Conservation (phyloP, 108 stramenopile genomes). For the Cylindrotheca fusiformis region DNA sequence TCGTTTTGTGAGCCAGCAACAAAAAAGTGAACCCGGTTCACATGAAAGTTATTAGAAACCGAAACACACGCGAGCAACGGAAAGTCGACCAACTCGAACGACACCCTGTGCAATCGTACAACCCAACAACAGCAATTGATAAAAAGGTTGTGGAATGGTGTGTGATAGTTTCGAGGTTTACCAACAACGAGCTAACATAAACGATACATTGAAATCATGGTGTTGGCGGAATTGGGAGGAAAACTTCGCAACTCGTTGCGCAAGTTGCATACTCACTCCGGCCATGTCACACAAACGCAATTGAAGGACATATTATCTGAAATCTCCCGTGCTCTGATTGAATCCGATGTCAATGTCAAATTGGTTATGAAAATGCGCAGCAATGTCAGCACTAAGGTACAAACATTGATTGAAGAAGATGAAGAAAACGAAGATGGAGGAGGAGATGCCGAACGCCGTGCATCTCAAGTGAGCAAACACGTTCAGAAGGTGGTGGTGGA, state of each 20-base stretch:
- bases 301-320: slow-evolving; percentile 80
- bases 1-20: too few relatives aligned
- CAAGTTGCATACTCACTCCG: slow-evolving; percentile 71
- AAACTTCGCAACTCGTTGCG: slow-evolving; percentile 89
- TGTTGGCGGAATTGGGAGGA: slow-evolving; percentile 91
- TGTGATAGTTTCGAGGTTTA: too few relatives aligned
- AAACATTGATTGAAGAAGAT: slow-evolving; percentile 36
- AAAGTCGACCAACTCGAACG: too few relatives aligned
- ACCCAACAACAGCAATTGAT: too few relatives aligned
- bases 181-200: too few relatives aligned
- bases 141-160: too few relatives aligned
- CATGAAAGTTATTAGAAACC: too few relatives aligned
- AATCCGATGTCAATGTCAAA: slow-evolving; percentile 95
- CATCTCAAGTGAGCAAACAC: slow-evolving; percentile 38
- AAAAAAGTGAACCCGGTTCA: too few relatives aligned
- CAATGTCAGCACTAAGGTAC: slow-evolving; percentile 75
- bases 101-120: too few relatives aligned
- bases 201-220: slow-evolving; percentile 78
- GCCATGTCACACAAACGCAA: slow-evolving; percentile 65
- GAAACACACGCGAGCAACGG: too few relatives aligned
- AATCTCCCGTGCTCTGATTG: slow-evolving; percentile 88
- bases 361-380: slow-evolving; percentile 74
- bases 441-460: background rate
- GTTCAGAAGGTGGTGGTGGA: slow-evolving; percentile 93
- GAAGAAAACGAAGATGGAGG: slow-evolving; percentile 18